These are phyloP conservation scores for Penicillium waksmanii DNA, from an alignment of 495 filamentous ascomycete species.

Conservation along the genomic window DNA sequence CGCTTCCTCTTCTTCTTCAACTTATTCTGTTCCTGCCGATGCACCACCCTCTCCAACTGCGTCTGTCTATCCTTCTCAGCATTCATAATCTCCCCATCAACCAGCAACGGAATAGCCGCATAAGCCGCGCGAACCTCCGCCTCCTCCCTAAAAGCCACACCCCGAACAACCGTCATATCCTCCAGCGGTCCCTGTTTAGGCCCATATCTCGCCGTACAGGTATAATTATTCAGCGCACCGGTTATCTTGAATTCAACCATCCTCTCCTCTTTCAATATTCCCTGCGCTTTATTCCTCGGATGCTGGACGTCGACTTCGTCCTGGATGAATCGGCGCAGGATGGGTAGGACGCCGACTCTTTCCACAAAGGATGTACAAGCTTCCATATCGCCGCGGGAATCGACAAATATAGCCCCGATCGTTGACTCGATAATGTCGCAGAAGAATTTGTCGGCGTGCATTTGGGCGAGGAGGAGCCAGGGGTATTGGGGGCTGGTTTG, in stretches of 20 bases:
- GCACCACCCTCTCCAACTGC: not conserved
- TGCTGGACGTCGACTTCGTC: conserved; percentile 67
- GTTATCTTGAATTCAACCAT: conserved; percentile 22
- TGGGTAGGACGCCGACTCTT: conserved; percentile 64
- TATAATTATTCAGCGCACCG: not conserved
- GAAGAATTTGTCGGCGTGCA: conserved; percentile 78
- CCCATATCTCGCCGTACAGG: not conserved
- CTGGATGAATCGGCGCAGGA: conserved; percentile 61
- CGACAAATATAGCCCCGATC: conserved; percentile 84
- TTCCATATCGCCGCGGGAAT: conserved; percentile 64
- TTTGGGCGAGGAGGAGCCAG: conserved; percentile 20
- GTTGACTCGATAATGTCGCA: conserved; percentile 84
- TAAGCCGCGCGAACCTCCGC: conserved; percentile 35
- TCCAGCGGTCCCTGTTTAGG: not conserved
- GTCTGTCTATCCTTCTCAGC: not conserved
- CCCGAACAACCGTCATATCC: not conserved
- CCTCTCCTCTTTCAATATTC: conserved; percentile 45
- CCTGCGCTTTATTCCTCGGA: conserved; percentile 73
- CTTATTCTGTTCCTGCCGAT: not conserved
- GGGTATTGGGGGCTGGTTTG: not conserved
- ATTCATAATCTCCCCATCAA: not conserved
- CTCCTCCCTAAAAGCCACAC: conserved; percentile 19
- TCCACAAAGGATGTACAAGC: conserved; percentile 62
- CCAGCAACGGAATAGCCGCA: conserved; percentile 18
- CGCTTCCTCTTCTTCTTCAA: not conserved